Base-by-base conservation (phyloP, 441 rosid genomes). In the Aquilaria agallochum region DNA sequence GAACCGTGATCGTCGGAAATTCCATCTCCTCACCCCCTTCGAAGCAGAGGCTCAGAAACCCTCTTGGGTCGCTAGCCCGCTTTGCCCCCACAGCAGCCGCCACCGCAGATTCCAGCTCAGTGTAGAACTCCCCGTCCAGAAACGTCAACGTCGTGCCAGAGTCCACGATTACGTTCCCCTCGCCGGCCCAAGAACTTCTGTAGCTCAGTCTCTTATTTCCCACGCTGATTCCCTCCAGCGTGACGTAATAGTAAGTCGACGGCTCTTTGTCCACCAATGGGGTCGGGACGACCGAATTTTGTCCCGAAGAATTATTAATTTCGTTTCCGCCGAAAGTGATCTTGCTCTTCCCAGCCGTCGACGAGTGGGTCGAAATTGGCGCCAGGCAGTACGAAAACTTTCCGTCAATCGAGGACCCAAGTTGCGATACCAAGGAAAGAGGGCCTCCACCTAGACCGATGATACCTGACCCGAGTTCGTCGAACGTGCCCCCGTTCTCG, bases 331-430 rank as follows among this genome's bases (percentile, higher is more conserved):
- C 91, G n/a, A 87, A 81, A 31, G 33, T 74, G 32, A 88, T 81
- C 67, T 60, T 76, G 70, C 89, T 81, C 5, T 78, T 50, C 3
- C 59, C 72, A 11, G 74, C 20, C 20, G 20, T 62, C 5, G 68
- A 20, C 20, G 20, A 20, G 20, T 51, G 2, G 20, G 20, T 20
- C 20, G 20, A 20, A 20, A 59, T 20, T 20, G 20, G 20, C 20
- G 20, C 77, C 65, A 87, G 66, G 62, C 94, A 89, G 63, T 83
- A 79, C 4, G 89, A 78, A 58, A 89, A 85, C 55, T 75, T 80
- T 0, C 75, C 74, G 2, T 63, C 58, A 32, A 77, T 71, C 2
- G 75, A 53, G 36, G 73, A 14, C 20, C 74, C 55, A 34, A 81
- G 36, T 62, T 87, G 91, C 9, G 83, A 68, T 31, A 84, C 58